A percentile compares a stretch with the other conserved stretches of the same genome.
Evolutionary conservation across 192 early-diverging fungal species (phyloP).

Genomic region (Umbelopsis sp.): DNA sequence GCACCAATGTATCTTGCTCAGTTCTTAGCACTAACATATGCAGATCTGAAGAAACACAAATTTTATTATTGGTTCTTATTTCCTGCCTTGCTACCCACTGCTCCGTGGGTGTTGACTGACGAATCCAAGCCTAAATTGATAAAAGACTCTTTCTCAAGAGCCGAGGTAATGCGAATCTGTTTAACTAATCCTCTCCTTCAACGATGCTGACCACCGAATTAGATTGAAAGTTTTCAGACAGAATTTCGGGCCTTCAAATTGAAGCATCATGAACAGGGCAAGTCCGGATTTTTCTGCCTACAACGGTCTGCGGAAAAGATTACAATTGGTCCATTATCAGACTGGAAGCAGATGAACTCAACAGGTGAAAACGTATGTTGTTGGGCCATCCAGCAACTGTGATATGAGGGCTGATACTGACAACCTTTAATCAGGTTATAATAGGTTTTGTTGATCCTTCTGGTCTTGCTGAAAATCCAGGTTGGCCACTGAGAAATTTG

Average conservation of each 20-base stretch:
- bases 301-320: constrained; percentile 29
- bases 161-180: background rate
- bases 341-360: constrained; percentile 60
- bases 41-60: constrained; percentile 94
- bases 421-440: constrained; percentile 34
- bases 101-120: background rate
- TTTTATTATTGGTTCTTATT: constrained; percentile 97
- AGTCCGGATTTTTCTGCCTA: constrained; percentile 43
- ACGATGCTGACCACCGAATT: background rate
- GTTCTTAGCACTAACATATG: constrained; percentile 88
- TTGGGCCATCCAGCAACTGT: too few relatives aligned
- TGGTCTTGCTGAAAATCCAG: constrained; percentile 69
- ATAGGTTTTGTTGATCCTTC: constrained; percentile 92
- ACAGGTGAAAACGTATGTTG: constrained; percentile 29
- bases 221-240: background rate
- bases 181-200: background rate
- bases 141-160: background rate
- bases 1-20: constrained; percentile 68
- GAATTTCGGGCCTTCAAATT: background rate
- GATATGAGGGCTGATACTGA: too few relatives aligned
- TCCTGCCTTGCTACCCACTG: constrained; percentile 72
- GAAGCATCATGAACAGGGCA: constrained; percentile 19
- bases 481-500: constrained; percentile 94
- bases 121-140: background rate
- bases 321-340: constrained; percentile 46